phyloP scores from a whole-genome alignment of 2,329 filamentous ascomycete genomes.

The Ciborinia camelliae region DNA sequence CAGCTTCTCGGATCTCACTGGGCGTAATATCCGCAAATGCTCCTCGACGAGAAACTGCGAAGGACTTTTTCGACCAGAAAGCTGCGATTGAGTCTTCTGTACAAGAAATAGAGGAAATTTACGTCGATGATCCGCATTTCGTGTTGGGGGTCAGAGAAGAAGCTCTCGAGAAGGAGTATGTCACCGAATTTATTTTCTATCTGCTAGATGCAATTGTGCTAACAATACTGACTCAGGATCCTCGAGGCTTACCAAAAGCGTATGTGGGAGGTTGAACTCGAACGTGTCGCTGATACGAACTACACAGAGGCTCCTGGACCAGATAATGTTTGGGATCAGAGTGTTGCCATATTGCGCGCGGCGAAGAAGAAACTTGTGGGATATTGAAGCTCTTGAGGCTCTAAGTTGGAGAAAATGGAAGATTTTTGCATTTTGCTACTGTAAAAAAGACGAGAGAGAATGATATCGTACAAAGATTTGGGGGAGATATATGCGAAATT shows the following conservation, averaged over 20 bases:
- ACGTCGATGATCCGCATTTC: slow-evolving; percentile 30
- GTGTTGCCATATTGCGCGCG: slow-evolving; percentile 14
- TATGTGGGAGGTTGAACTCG: slow-evolving; percentile 27
- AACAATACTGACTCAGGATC: slow-evolving; percentile 21
- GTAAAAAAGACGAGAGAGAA: not conserved
- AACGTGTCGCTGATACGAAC: slow-evolving; percentile 19
- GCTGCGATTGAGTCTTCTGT: not conserved
- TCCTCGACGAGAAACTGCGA: not conserved
- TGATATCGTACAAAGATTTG: not conserved
- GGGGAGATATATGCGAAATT: not conserved
- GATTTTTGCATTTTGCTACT: not conserved
- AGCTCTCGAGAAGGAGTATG: slow-evolving; percentile 26
- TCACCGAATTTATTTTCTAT: not conserved
- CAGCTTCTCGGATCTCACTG: not conserved
- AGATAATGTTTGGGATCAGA: slow-evolving; percentile 18
- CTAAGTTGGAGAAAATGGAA: not conserved
- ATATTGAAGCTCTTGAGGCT: not conserved
- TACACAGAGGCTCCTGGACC: not conserved
- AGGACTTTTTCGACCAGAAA: not conserved
- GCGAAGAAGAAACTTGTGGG: slow-evolving; percentile 19
- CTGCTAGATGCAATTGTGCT: not conserved
- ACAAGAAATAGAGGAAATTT: not conserved
- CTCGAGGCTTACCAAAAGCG: slow-evolving; percentile 23
- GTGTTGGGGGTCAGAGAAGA: slow-evolving; percentile 26
- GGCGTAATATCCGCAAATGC: not conserved